phyloP scores from a whole-genome alignment of 2,329 filamentous ascomycete genomes.

The Xylariaceae sp. region DNA sequence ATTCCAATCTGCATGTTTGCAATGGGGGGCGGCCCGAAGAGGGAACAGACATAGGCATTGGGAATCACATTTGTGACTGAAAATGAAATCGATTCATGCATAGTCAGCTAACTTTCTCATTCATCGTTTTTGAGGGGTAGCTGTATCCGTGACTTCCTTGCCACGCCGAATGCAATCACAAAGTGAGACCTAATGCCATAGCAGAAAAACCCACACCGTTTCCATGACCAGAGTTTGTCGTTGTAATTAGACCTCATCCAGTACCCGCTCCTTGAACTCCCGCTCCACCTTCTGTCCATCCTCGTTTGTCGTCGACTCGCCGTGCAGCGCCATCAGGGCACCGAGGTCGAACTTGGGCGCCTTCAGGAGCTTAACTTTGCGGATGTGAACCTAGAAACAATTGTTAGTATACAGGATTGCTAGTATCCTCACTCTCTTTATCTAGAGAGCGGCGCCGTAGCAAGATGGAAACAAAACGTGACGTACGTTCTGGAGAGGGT shows the following conservation, averaged over 20 bases:
- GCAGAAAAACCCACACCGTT: constrained; percentile 42
- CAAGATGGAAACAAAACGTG: constrained; percentile 10
- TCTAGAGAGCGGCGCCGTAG: background rate
- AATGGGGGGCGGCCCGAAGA: background rate
- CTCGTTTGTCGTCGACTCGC: constrained; percentile 94
- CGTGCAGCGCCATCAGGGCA: constrained; percentile 91
- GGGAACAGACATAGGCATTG: background rate
- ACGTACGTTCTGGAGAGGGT: constrained; percentile 96
- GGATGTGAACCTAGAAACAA: constrained; percentile 82
- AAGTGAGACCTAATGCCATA: constrained; percentile 43
- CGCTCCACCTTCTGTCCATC: constrained; percentile 97
- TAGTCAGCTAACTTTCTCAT: constrained; percentile 36
- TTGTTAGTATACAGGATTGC: constrained; percentile 31
- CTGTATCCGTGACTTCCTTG: constrained; percentile 37
- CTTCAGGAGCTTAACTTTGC: constrained; percentile 99
- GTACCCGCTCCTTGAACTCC: constrained; percentile 98
- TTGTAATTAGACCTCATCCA: constrained; percentile 78
- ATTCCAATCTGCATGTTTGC: background rate
- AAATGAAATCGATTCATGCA: constrained; percentile 13
- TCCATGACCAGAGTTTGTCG: constrained; percentile 37
- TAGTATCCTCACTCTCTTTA: no score
- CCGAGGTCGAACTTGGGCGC: constrained; percentile 98
- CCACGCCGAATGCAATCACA: constrained; percentile 45
- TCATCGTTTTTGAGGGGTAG: constrained; percentile 32
- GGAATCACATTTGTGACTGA: constrained; percentile 14